These are phyloP conservation scores for Pythium aquatile DNA, from an alignment of 352 stramenopile genomes.

Conservation along the genomic window DNA sequence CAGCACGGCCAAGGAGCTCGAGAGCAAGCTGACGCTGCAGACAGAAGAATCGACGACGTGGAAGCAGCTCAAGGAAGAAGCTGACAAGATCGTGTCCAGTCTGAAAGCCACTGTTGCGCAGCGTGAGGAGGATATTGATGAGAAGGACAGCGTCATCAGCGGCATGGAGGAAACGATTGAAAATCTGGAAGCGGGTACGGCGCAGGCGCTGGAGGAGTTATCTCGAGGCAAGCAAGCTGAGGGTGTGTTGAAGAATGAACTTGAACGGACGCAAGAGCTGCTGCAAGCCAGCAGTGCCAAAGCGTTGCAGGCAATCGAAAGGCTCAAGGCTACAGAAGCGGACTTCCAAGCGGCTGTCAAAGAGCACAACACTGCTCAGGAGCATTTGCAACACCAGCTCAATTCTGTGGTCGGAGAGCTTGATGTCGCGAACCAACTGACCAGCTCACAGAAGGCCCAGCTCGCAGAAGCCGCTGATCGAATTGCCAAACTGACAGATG, in stretches of 20 bases:
- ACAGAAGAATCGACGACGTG: background rate
- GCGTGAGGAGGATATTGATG: conserved; percentile 23
- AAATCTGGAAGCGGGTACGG: conserved; percentile 20
- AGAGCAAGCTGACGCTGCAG: background rate
- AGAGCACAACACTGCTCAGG: background rate
- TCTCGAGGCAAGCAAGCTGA: background rate
- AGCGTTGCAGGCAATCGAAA: background rate
- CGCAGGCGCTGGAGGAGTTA: background rate
- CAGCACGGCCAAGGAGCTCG: background rate
- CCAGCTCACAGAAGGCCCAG: background rate
- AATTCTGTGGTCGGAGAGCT: background rate
- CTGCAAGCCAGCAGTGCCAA: background rate
- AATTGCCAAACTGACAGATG: background rate
- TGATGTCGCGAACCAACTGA: conserved; percentile 3
- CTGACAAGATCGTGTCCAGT: background rate
- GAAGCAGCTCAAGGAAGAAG: conserved; percentile 8
- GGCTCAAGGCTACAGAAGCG: background rate
- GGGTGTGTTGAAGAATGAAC: background rate
- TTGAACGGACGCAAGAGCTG: background rate
- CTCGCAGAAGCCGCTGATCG: background rate
- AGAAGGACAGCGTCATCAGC: conserved; percentile 26
- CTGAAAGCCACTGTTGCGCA: conserved; percentile 8
- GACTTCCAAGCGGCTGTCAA: background rate
- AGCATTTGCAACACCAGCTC: background rate
- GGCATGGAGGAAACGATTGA: conserved; percentile 26